phyloP scores from a whole-genome alignment of 352 stramenopile genomes.

The Pythium phragmitis region DNA sequence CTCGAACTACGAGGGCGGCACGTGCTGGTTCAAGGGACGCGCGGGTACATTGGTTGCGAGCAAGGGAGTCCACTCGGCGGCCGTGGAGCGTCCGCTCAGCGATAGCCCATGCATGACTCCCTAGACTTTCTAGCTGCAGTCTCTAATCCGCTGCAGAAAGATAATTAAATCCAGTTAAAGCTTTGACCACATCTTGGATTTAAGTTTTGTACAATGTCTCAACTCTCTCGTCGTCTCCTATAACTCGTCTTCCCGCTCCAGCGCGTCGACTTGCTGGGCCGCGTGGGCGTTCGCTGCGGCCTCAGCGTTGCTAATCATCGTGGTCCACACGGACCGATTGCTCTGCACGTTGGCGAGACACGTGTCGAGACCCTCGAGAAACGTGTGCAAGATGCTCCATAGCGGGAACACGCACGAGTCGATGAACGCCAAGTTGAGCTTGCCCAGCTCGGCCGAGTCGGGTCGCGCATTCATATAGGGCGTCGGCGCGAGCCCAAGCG shows the following conservation, averaged over 20 bases:
- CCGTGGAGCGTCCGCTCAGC: too few relatives aligned
- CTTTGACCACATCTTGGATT: too few relatives aligned
- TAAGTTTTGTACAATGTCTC: too few relatives aligned
- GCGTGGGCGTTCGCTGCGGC: conserved; percentile 1
- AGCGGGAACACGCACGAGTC: conserved; percentile 84
- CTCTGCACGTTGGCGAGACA: conserved; percentile 67
- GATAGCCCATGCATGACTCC: too few relatives aligned
- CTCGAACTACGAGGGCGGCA: too few relatives aligned
- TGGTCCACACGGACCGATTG: conserved; percentile 66
- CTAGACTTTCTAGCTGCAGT: too few relatives aligned
- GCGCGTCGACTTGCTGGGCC: conserved; percentile 3
- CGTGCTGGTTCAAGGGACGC: too few relatives aligned
- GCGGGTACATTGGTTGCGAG: too few relatives aligned
- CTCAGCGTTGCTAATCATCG: conserved; percentile 30
- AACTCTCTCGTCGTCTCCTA: not conserved
- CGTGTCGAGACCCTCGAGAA: conserved; percentile 57
- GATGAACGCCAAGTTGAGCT: conserved; percentile 82
- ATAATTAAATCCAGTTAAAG: too few relatives aligned
- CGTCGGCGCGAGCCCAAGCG: conserved; percentile 57
- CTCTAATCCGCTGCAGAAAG: too few relatives aligned
- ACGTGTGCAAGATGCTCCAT: conserved; percentile 65
- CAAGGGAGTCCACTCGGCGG: too few relatives aligned
- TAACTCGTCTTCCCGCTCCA: conserved; percentile 15
- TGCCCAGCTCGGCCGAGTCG: conserved; percentile 57
- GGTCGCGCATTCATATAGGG: conserved; percentile 79